Conservation (phyloP, 2,329 filamentous ascomycete genomes). For the Golovinomyces cichoracearum region DNA sequence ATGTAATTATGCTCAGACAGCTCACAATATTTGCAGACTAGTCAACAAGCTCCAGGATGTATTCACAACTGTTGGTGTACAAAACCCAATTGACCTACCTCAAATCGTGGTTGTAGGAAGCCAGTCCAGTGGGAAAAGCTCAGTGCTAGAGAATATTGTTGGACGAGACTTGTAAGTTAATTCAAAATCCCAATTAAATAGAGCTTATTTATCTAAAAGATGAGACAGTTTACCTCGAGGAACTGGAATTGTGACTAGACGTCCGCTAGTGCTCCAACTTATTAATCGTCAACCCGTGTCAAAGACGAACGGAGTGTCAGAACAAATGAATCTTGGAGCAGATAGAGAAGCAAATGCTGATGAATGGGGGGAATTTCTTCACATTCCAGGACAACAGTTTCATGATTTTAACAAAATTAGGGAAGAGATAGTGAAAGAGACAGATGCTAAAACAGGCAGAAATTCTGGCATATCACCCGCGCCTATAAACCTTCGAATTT, state of each 20-base stretch:
- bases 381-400: slow-evolving; percentile 93
- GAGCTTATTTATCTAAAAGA: not conserved
- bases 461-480: slow-evolving; percentile 92
- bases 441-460: slow-evolving; percentile 80
- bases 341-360: slow-evolving; percentile 79
- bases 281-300: slow-evolving; percentile 59
- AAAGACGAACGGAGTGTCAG: slow-evolving; percentile 47
- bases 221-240: slow-evolving; percentile 53
- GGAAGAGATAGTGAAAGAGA: slow-evolving; percentile 91
- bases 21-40: slow-evolving; percentile 26
- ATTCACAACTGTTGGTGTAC: slow-evolving; percentile 90
- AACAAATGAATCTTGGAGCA: slow-evolving; percentile 34
- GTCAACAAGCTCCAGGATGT: slow-evolving; percentile 99
- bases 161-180: slow-evolving; percentile 77
- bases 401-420: slow-evolving; percentile 95
- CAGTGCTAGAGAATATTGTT: slow-evolving; percentile 94
- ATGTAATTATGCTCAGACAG: slow-evolving; percentile 8
- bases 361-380: slow-evolving; percentile 97
- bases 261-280: slow-evolving; percentile 86
- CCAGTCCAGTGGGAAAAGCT: slow-evolving; percentile 98
- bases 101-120: slow-evolving; percentile 97
- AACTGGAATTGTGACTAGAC: slow-evolving; percentile 86
- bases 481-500: slow-evolving; percentile 93
- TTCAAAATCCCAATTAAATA: slow-evolving; percentile 6
- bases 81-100: slow-evolving; percentile 95